Evolutionary conservation across 192 early-diverging fungal species (phyloP).

Genomic region (Backusella mclennaniae): DNA sequence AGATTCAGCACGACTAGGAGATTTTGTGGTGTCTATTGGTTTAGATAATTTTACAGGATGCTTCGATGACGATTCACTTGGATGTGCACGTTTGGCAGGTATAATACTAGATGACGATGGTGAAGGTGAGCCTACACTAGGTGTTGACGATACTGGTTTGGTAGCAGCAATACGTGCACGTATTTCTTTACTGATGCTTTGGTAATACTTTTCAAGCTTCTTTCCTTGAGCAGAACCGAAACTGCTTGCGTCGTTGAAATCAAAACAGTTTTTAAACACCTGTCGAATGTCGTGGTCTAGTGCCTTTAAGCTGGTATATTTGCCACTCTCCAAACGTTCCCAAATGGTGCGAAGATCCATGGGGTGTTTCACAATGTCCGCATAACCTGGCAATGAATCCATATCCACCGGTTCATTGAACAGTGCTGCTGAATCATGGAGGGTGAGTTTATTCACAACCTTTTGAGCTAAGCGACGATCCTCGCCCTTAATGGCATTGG

Average conservation of each 20-base stretch:
- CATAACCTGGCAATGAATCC: slow-evolving; percentile 61
- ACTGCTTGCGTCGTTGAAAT: slow-evolving; percentile 53
- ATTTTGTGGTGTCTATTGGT: background rate
- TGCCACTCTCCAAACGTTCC: slow-evolving; percentile 53
- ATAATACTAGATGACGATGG: background rate
- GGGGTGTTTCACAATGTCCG: slow-evolving; percentile 60
- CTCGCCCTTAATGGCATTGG: slow-evolving; percentile 20
- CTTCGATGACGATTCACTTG: background rate
- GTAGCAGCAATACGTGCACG: background rate
- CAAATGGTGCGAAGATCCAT: slow-evolving; percentile 74
- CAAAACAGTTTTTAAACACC: slow-evolving; percentile 67
- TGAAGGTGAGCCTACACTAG: background rate
- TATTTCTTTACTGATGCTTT: slow-evolving; percentile 22
- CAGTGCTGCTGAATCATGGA: slow-evolving; percentile 52
- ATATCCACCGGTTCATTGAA: slow-evolving; percentile 73
- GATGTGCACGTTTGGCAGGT: background rate
- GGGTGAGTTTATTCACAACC: slow-evolving; percentile 48
- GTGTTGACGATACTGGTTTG: too few relatives aligned
- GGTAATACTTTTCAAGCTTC: slow-evolving; percentile 43
- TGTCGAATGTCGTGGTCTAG: slow-evolving; percentile 57
- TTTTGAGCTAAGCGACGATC: slow-evolving; percentile 28
- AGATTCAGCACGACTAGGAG: background rate
- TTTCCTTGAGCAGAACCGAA: slow-evolving; percentile 55
- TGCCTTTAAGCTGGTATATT: slow-evolving; percentile 47
- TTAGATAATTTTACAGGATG: background rate